phyloP scores from a whole-genome alignment of 768 basidiomycete genomes.

The Tricholoma terreum region DNA sequence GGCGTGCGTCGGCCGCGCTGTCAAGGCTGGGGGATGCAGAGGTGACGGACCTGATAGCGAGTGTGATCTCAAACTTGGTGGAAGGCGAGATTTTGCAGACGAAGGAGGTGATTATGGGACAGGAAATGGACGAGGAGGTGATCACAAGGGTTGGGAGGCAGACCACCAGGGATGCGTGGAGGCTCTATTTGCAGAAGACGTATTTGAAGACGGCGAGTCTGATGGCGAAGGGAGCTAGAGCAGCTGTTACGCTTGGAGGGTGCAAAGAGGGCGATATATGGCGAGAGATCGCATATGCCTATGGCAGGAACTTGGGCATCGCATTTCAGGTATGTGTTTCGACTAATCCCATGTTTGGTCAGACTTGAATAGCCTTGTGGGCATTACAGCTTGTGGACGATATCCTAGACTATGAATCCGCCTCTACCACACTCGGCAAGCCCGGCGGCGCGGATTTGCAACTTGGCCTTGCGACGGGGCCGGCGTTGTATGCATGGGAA shows the following conservation, averaged over 20 bases:
- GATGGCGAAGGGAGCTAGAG: conserved; percentile 89
- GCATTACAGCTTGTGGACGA: conserved; percentile 84
- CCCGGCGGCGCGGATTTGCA: conserved; percentile 85
- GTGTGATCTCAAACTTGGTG: conserved; percentile 84
- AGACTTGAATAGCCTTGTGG: not conserved
- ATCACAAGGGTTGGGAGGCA: conserved; percentile 20
- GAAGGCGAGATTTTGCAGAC: conserved; percentile 94
- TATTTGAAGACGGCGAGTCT: conserved; percentile 92
- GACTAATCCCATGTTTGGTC: not conserved
- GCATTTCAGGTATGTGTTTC: conserved; percentile 78
- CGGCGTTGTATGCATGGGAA: conserved; percentile 93
- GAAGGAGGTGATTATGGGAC: conserved; percentile 42
- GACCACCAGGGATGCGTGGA: conserved; percentile 53
- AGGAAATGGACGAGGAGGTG: conserved; percentile 13
- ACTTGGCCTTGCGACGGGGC: conserved; percentile 87
- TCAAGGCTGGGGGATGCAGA: conserved; percentile 77
- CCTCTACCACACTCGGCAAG: conserved; percentile 77
- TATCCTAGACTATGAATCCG: conserved; percentile 87
- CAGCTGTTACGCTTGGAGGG: conserved; percentile 87
- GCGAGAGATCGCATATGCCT: conserved; percentile 96
- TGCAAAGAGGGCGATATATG: conserved; percentile 78
- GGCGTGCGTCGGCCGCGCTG: conserved; percentile 78
- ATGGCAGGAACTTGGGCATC: conserved; percentile 89
- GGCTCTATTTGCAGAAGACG: conserved; percentile 85
- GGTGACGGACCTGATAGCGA: conserved; percentile 86